Evolutionary conservation across 2,329 filamentous ascomycete species (phyloP).

Genomic region (Neonectria coccinea): DNA sequence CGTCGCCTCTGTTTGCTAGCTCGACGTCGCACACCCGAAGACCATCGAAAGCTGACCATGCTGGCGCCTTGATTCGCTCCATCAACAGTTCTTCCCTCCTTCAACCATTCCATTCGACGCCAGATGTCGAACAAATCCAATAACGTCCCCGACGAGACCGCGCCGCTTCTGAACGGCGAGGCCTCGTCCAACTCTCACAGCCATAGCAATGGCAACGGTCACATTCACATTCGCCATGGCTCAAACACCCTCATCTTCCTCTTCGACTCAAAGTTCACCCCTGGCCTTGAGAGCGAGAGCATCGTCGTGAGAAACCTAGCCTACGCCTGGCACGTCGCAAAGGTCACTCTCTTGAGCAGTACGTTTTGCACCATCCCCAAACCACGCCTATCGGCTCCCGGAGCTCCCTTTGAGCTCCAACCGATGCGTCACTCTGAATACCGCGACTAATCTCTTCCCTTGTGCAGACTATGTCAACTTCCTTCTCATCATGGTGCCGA

Average conservation of each 20-base stretch:
- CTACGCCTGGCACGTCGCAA: slow-evolving; percentile 66
- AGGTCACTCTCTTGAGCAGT: slow-evolving; percentile 71
- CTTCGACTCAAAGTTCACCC: slow-evolving; percentile 62
- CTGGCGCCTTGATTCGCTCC: slow-evolving; percentile 40
- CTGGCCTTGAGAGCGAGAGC: slow-evolving; percentile 64
- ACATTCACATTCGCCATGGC: slow-evolving; percentile 39
- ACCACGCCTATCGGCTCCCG: background rate
- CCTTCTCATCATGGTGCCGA: slow-evolving; percentile 78
- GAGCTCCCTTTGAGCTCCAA: background rate
- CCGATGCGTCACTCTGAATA: background rate
- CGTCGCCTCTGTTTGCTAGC: background rate
- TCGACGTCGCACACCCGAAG: slow-evolving; percentile 1
- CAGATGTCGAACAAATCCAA: slow-evolving; percentile 49
- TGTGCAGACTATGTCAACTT: slow-evolving; percentile 72
- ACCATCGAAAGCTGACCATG: slow-evolving; percentile 46
- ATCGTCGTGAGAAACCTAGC: slow-evolving; percentile 59
- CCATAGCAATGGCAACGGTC: slow-evolving; percentile 36
- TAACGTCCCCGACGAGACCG: slow-evolving; percentile 50
- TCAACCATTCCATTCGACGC: slow-evolving; percentile 44
- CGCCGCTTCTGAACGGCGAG: slow-evolving; percentile 57
- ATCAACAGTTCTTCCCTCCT: slow-evolving; percentile 43
- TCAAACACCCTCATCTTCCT: slow-evolving; percentile 55
- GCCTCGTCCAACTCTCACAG: slow-evolving; percentile 42
- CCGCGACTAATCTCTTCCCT: slow-evolving; percentile 19
- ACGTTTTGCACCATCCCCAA: slow-evolving; percentile 48